These are phyloP conservation scores for Reticulascus tulasneorum DNA, from an alignment of 2,329 filamentous ascomycete species.

Conservation along the genomic window DNA sequence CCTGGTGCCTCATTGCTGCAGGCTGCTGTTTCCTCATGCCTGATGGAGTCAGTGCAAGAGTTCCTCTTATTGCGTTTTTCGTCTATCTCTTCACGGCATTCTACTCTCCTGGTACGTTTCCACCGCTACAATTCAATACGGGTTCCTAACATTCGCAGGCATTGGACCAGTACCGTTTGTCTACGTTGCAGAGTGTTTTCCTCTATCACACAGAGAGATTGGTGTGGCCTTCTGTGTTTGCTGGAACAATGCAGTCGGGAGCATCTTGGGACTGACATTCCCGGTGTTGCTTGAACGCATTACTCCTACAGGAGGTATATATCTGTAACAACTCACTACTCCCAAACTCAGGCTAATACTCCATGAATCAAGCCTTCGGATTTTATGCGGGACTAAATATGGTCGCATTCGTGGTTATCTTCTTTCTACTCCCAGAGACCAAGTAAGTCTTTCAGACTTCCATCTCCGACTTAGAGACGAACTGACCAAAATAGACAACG, in stretches of 20 bases:
- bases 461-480: too few species aligned
- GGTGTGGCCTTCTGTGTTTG: constrained; percentile 65
- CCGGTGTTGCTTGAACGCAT: constrained; percentile 54
- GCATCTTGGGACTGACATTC: constrained; percentile 60
- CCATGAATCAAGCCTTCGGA: constrained; percentile 47
- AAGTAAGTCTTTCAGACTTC: too few species aligned
- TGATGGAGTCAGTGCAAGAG: constrained; percentile 14
- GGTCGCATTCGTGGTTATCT: constrained; percentile 51
- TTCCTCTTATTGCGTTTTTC: constrained; percentile 47
- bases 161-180: constrained; percentile 61
- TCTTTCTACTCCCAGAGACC: constrained; percentile 55
- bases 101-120: constrained; percentile 48
- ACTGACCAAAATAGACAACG: too few species aligned
- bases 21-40: constrained; percentile 49
- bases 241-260: too few species aligned
- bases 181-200: constrained; percentile 61
- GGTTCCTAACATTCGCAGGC: too few species aligned
- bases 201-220: constrained; percentile 58
- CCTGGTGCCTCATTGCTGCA: constrained; percentile 55
- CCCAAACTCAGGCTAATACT: too few species aligned
- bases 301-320: too few species aligned
- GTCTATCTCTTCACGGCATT: constrained; percentile 23
- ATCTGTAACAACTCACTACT: too few species aligned
- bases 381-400: constrained; percentile 55
- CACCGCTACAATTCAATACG: too few species aligned